Evolutionary conservation across 192 early-diverging fungal genomes (phyloP), one percentile per base, ranked within the genome.

Genomic region (Coemansia reversa): DNA sequence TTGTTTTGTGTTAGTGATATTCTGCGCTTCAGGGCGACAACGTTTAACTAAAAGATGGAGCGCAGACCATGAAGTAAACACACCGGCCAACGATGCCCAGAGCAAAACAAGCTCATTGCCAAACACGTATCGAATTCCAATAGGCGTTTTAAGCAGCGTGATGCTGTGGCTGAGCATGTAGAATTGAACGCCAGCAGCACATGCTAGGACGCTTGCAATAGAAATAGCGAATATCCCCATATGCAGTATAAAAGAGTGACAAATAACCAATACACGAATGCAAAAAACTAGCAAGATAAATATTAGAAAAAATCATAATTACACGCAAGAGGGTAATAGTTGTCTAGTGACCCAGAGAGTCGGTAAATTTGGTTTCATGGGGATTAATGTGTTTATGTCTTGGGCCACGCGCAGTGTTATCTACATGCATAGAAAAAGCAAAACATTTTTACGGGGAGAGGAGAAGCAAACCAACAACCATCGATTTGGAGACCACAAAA

Each of bases 31-130:
- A 35, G 6, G 9, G 4, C 45, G 28, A 12, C 59, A 49, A 5
- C 65, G 47, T 42, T 42, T 63, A 47, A 53, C 53, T 19, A 63
- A 12, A 7, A 76, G 52, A 30, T 76, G 62, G 2, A 47, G 51
- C 2, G 65, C 52, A 22, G 50, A 25, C 75, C 75, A 76, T 27
- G 65, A 62, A 18, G 62, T 27, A 2, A 60, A 35, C 9, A 51
- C 45, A 0, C 60, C 55, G 3, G 75, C 60, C 22, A 67, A 25
- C 16, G 68, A 63, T n/a, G 60, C 39, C 75, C 75, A 76, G 14
- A 67, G n/a, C 18, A 67, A 35, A 0, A 45, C 30, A 7, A 71
- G 23, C 29, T 76, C 75, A 24, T 76, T 76, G 20, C 58, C 59
- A 3, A 48, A 20, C 3, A 76, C 62, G n/a, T 48, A 55, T 27